These are phyloP conservation scores for Globisporangium abappressorium DNA, from an alignment of 352 stramenopile genomes.

Conservation along the genomic window DNA sequence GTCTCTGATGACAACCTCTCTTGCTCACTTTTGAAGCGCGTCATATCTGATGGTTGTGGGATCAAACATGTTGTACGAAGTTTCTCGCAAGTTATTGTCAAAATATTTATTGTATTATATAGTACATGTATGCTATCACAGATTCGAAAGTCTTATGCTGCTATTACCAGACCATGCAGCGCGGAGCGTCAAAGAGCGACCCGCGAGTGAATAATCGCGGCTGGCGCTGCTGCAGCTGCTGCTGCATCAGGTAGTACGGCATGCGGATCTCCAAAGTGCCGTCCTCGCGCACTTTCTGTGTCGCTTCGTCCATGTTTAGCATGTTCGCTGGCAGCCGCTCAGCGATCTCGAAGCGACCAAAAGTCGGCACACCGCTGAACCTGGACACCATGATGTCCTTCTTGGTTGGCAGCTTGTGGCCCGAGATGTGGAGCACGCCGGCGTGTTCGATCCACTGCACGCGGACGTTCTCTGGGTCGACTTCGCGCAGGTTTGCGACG, in stretches of 20 bases:
- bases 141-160: no score
- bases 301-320: neutral
- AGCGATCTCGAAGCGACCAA: slow-evolving; percentile 63
- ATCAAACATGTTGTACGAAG: no score
- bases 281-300: slow-evolving; percentile 17
- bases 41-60: no score
- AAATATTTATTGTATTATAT: no score
- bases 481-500: no score
- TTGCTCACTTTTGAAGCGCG: no score
- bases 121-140: no score
- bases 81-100: no score
- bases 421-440: slow-evolving; percentile 26
- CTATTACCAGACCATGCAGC: slow-evolving; percentile 8
- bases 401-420: slow-evolving; percentile 50
- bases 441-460: neutral
- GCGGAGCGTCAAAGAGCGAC: slow-evolving; percentile 1
- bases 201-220: neutral
- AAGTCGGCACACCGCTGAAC: slow-evolving; percentile 51
- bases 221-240: neutral
- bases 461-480: no score
- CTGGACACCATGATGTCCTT: slow-evolving; percentile 56
- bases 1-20: no score
- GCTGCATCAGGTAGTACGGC: slow-evolving; percentile 26
- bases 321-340: slow-evolving; percentile 40
- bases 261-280: slow-evolving; percentile 57